Percentiles rank a stretch among this genome's conserved stretches.
Evolutionary conservation across 2,329 filamentous ascomycete species (phyloP).

Genomic region (Rhytidhysteron rufulum): DNA sequence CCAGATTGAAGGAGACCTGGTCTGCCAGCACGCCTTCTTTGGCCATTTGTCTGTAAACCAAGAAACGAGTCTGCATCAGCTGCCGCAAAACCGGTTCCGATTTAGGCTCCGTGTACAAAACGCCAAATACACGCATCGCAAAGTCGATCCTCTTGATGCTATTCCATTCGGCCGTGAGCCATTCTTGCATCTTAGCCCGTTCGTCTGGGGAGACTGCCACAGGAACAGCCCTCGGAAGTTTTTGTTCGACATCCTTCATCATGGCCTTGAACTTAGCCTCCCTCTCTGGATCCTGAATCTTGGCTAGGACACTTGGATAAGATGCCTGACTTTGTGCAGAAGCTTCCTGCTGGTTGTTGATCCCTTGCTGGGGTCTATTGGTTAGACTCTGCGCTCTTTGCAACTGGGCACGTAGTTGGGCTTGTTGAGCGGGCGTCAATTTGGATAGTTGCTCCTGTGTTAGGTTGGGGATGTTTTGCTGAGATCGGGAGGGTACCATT

Average conservation of each 20-base stretch:
- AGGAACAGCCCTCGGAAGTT: conserved; percentile 16
- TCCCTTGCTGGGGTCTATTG: conserved; percentile 14
- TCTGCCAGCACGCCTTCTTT: conserved; percentile 24
- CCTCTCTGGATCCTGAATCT: conserved; percentile 23
- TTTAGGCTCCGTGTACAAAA: conserved; percentile 19
- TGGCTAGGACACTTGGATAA: conserved; percentile 21
- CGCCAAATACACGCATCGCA: conserved; percentile 28
- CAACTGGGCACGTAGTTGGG: conserved; percentile 27
- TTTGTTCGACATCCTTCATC: conserved; percentile 25
- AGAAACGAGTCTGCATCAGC: conserved; percentile 20
- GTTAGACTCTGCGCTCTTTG: conserved; percentile 29
- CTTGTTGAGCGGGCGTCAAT: conserved; percentile 28
- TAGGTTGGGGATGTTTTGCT: conserved; percentile 22
- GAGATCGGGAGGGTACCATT: conserved; percentile 31
- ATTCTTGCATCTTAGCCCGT: conserved; percentile 22
- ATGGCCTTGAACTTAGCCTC: conserved; percentile 23
- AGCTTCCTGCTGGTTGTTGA: conserved; percentile 14
- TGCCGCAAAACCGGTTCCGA: conserved; percentile 23
- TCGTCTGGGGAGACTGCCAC: conserved; percentile 18
- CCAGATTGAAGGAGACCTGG: conserved; percentile 23
- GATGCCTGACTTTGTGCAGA: conserved; percentile 12
- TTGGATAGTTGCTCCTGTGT: conserved; percentile 28
- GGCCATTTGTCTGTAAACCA: conserved; percentile 26
- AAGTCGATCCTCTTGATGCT: conserved; percentile 26
- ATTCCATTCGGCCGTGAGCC: conserved; percentile 21